Percentiles rank a stretch among this genome's conserved stretches.
phyloP scores from a whole-genome alignment of 495 filamentous ascomycete genomes.

The Xylaria grammica region DNA sequence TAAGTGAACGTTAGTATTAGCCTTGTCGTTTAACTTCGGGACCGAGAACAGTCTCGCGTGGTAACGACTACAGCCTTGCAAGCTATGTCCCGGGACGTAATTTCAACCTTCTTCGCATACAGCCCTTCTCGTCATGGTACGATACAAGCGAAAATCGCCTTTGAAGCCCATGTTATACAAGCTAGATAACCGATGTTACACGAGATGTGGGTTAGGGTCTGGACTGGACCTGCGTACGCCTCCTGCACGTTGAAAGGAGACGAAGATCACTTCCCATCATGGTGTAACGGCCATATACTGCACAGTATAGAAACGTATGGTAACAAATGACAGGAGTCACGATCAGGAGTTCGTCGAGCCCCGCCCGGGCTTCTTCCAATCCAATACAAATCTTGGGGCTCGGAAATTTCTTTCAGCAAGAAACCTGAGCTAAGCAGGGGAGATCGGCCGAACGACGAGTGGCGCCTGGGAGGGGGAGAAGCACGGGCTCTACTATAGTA shows the following conservation, averaged over 20 bases:
- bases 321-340: not conserved
- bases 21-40: not conserved
- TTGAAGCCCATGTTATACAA: slow-evolving; percentile 2
- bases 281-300: not conserved
- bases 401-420: slow-evolving; percentile 4
- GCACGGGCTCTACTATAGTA: too few species aligned
- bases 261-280: slow-evolving; percentile 12
- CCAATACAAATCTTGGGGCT: slow-evolving; percentile 1
- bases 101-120: not conserved
- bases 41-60: not conserved
- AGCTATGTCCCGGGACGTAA: not conserved
- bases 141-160: not conserved
- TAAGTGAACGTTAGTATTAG: not conserved
- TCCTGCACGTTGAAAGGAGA: not conserved
- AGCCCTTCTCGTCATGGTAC: not conserved
- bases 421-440: not conserved
- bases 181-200: slow-evolving; percentile 4
- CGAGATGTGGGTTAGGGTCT: not conserved
- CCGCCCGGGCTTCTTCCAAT: not conserved
- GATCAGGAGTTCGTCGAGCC: slow-evolving; percentile 6
- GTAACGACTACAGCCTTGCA: not conserved
- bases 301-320: not conserved
- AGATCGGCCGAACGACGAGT: not conserved
- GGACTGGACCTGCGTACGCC: not conserved
- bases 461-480: not conserved